Evolutionary conservation across 495 filamentous ascomycete genomes (phyloP).

Genomic region (Aspergillus carlsbadensis): DNA sequence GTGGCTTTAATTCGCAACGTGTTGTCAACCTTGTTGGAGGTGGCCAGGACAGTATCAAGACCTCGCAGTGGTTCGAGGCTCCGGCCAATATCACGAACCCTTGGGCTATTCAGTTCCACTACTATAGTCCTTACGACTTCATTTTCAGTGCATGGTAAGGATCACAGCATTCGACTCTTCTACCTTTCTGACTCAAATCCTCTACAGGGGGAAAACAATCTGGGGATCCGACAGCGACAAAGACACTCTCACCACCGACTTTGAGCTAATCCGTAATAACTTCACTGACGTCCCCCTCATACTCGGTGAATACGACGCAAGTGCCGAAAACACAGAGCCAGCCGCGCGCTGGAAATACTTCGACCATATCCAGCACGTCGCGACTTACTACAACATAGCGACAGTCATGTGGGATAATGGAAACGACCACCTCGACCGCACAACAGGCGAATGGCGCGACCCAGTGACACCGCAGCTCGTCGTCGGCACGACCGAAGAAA

Average conservation of each 20-base stretch:
- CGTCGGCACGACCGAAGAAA: conserved; percentile 40
- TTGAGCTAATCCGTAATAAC: conserved; percentile 50
- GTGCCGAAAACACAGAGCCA: conserved; percentile 46
- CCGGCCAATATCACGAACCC: conserved; percentile 53
- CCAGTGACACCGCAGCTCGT: conserved; percentile 46
- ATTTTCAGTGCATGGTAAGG: conserved; percentile 46
- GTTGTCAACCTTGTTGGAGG: conserved; percentile 57
- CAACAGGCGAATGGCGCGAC: conserved; percentile 49
- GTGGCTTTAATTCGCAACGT: conserved; percentile 54
- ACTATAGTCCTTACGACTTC: conserved; percentile 61
- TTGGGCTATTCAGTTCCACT: conserved; percentile 63
- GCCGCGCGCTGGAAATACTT: conserved; percentile 59
- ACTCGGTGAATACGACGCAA: conserved; percentile 59
- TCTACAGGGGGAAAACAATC: conserved; percentile 53
- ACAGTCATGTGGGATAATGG: conserved; percentile 62
- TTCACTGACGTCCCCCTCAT: conserved; percentile 55
- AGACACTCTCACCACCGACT: conserved; percentile 46
- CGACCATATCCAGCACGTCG: conserved; percentile 51
- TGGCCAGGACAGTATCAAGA: conserved; percentile 51
- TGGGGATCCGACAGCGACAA: conserved; percentile 59
- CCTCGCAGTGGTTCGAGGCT: conserved; percentile 51
- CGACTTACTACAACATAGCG: conserved; percentile 44
- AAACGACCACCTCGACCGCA: conserved; percentile 39
- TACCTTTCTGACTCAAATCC: neutral
- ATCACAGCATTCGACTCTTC: neutral